Base-by-base conservation (phyloP, 2,329 filamentous ascomycete genomes). In the Gaeumannomyces tritici region DNA sequence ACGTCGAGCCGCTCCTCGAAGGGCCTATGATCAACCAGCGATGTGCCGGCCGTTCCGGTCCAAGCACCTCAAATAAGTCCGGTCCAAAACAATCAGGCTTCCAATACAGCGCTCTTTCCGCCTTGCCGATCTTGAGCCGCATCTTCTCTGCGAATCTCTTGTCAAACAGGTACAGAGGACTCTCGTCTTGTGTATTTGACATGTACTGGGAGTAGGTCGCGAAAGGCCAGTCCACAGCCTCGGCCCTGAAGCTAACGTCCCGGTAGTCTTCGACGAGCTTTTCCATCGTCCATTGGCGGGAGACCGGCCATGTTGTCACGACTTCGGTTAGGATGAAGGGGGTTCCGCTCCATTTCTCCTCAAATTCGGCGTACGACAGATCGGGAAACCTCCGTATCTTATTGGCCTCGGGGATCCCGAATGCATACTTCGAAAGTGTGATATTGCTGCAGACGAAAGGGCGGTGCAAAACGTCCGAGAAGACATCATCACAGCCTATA, bases 1-100 rank as follows among this genome's bases (percentile, higher is more conserved):
- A 98, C 5, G 93, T 97, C 67, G 90, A 96, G 33, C 93, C 93
- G 70, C 91, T 96, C 63, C 92, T 82, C 65, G 88, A 85, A 0
- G 93, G 92, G 0, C 93, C 93, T 66, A 97, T 83, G 69, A 98
- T 96, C 65, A 98, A 81, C 95, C 93, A 98, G 64, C 92, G 86
- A 70, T 91, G 88, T 65, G 96, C 92, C 2, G 93, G 93, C 61
- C 93, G 84, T 71, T 96, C 85, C 18, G 82, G 72, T 12, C 88
- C 90, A 0, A 98, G 80, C 9, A 95, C 83, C 58, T 87, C 84
- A 70, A 98, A 97, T 24, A 96, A 78, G 71, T 98, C 93, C 60
- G 89, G 84, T 0, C 91, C 91, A 72, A 98, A 97, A 72, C 90
- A 96, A 21, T 85, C 78, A 0, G 93, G 93, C 18, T 85, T 84